Base-by-base conservation (phyloP, 1,284 basidiomycete species). In the Meira nashicola region DNA sequence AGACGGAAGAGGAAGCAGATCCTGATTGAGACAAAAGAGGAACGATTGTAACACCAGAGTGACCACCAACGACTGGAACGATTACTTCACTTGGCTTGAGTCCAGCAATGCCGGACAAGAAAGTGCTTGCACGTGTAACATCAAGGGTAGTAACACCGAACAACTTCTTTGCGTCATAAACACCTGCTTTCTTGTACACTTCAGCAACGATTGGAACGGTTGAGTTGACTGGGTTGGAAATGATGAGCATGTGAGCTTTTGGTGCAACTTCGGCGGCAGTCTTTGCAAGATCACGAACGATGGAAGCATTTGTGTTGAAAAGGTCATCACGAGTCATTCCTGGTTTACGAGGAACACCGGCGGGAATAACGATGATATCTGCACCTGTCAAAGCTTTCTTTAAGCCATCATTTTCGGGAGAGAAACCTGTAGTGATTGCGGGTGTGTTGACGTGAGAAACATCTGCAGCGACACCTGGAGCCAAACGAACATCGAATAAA, bases 141-240 rank as follows among this genome's bases (percentile, higher is more conserved):
- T 98, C 95, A 76, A 97, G 89, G 73, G 92, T 93, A 78, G 93
- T 97, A 68, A 98, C 89, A 85, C 94, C 84, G 75, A 84, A 84
- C 23, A 78, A 70, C 57, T 59, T 63, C 71, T 78, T 78, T 66
- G 92, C 90, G 83, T 98, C 87, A 83, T 90, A 97, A 65, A 90
- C 90, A 68, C 92, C 92, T 33, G 89, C 89, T 82, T 92, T 91
- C 83, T 91, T 87, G 80, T 95, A 87, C 61, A 89, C 89, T 77
- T 88, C 86, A 62, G 92, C 92, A 72, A 95, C 92, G 77, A 98
- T 95, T 77, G 95, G 95, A 58, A 98, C 95, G 70, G 94, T 97
- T 63, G 83, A 84, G 82, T 85, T 85, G 80, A 85, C 84, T 38
- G 84, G 84, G 83, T 81, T 80, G 88, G 93, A 93, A 79, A 97